Percentiles rank a stretch among this genome's conserved stretches.
Conservation (phyloP, 2,329 filamentous ascomycete genomes). For the Septoria petroselini region DNA sequence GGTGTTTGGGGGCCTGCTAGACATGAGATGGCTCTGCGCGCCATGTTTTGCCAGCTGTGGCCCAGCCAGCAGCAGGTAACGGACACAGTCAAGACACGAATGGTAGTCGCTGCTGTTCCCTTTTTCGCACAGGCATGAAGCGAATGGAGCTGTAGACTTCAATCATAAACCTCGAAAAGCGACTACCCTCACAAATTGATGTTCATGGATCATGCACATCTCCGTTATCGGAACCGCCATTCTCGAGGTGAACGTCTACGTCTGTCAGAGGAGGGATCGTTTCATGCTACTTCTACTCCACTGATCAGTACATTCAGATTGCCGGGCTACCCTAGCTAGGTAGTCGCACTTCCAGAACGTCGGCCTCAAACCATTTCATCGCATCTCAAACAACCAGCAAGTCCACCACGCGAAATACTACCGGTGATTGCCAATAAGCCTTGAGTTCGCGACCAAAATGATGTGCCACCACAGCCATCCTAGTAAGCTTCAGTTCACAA, state of each 20-base stretch:
- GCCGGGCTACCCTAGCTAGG: no score
- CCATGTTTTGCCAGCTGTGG: conserved; percentile 4
- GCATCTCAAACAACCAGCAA: not conserved
- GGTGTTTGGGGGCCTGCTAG: conserved; percentile 16
- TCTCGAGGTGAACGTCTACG: not conserved
- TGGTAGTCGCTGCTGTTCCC: conserved; percentile 9
- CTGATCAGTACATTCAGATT: no score
- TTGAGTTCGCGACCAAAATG: not conserved
- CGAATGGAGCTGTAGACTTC: conserved; percentile 13
- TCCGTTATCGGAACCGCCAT: not conserved
- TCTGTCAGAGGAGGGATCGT: not conserved
- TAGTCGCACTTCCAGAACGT: not conserved
- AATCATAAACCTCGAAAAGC: conserved; percentile 14
- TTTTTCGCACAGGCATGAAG: conserved; percentile 15
- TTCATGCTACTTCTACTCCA: no score
- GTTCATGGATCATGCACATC: conserved; percentile 10
- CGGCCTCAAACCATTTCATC: not conserved
- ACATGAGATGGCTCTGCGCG: conserved; percentile 10
- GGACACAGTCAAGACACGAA: conserved; percentile 9
- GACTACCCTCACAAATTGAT: conserved; percentile 12
- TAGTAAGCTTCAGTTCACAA: conserved; percentile 7
- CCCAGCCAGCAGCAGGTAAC: conserved; percentile 6
- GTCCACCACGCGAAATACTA: not conserved
- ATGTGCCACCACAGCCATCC: not conserved
- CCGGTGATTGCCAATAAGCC: conserved; percentile 4